phyloP scores from a whole-genome alignment of 1,139 yeast genomes.

The Yarrowia galli region DNA sequence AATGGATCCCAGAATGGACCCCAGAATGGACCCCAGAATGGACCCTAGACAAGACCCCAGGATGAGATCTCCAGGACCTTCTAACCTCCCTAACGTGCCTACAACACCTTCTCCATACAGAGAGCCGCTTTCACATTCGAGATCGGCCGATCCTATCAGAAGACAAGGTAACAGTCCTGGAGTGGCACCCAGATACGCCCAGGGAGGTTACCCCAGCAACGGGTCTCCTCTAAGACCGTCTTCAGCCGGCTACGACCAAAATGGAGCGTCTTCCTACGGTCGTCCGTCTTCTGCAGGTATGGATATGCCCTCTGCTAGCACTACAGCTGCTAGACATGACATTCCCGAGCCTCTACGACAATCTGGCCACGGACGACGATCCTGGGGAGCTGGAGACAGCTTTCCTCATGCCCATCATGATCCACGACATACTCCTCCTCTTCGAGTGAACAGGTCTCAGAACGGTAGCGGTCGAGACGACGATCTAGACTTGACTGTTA shows the following conservation, averaged over 20 bases:
- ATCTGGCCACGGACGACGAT: slow-evolving; percentile 12
- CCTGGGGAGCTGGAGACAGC: slow-evolving; percentile 30
- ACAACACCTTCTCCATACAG: slow-evolving; percentile 22
- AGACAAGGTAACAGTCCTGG: slow-evolving; percentile 4
- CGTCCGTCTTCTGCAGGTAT: slow-evolving; percentile 15
- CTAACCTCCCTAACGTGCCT: neutral
- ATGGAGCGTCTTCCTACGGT: neutral
- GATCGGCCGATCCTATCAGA: slow-evolving; percentile 22
- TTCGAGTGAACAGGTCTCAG: slow-evolving; percentile 1
- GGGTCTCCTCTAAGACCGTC: slow-evolving; percentile 28
- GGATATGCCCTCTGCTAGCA: neutral
- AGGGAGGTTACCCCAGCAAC: neutral
- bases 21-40: neutral
- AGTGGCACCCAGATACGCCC: neutral
- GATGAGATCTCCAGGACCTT: too few relatives aligned
- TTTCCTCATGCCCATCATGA: neutral
- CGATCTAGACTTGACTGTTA: slow-evolving; percentile 15
- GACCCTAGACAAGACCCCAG: neutral
- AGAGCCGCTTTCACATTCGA: slow-evolving; percentile 12
- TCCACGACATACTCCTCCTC: neutral
- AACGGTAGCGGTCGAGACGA: slow-evolving; percentile 1
- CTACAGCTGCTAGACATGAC: neutral
- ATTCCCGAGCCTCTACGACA: slow-evolving; percentile 26
- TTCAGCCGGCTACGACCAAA: slow-evolving; percentile 1
- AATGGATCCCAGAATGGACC: neutral